phyloP scores from a whole-genome alignment of 108 stramenopile species.

The Cyclotella sp. region DNA sequence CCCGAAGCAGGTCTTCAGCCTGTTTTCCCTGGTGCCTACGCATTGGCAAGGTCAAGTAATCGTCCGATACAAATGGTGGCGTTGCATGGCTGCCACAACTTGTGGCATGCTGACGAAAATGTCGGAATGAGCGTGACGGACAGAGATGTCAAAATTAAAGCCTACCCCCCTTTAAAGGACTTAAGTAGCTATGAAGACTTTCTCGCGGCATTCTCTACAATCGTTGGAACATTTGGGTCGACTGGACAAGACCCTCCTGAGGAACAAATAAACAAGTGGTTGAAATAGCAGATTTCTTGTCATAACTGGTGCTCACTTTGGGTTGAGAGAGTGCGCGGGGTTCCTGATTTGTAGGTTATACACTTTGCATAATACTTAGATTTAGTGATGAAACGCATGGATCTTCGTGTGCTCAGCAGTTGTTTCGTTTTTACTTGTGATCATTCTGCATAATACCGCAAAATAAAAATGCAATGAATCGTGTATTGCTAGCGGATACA shows the following conservation, averaged over 20 bases:
- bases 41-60: conserved; percentile 68
- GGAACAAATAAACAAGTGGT: conserved; percentile 25
- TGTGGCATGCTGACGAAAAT: conserved; percentile 79
- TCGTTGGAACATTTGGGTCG: conserved; percentile 76
- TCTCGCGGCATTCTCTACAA: conserved; percentile 59
- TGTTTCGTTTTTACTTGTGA: no score
- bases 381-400: no score
- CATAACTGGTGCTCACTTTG: no score
- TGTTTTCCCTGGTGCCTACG: conserved; percentile 75
- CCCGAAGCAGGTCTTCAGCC: conserved; percentile 76
- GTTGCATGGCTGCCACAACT: conserved; percentile 67
- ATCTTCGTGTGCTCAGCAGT: no score
- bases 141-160: conserved; percentile 57
- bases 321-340: no score
- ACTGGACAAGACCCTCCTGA: conserved; percentile 61
- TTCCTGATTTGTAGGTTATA: no score
- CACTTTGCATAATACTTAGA: no score
- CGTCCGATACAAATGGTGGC: conserved; percentile 85
- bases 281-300: conserved; percentile 5
- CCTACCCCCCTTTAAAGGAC: conserved; percentile 54
- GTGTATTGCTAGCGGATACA: no score
- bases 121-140: conserved; percentile 71
- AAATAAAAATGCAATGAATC: no score
- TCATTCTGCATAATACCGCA: no score
- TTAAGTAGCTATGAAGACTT: conserved; percentile 67